Evolutionary conservation across 1,284 basidiomycete species (phyloP), one percentile per base, ranked within the genome.

Genomic region (Mycocalia duriaeana): DNA sequence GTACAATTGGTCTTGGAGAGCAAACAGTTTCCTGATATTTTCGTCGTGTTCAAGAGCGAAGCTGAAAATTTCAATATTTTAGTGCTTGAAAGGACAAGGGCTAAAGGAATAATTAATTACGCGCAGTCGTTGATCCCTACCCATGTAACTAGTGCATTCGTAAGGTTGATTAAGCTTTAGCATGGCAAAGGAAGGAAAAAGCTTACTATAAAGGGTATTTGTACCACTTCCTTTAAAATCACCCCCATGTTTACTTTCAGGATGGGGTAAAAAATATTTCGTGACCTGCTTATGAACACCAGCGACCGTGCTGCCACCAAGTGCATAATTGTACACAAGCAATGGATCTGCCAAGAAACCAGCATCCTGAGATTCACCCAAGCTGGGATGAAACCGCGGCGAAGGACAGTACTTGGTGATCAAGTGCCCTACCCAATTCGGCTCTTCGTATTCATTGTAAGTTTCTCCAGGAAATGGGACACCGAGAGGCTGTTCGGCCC

Each of bases 71-170:
- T 19, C 5, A 25, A 18, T 8, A 22, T 5, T 11, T 22, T 19
- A 22, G 8, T 24, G 18, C 39, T 8, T 20, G 11, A 22, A 41
- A 11, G 11, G 11, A 25, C 18, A 41, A 19, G 41, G n/a, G 58
- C 71, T n/a, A n/a, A n/a, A n/a, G n/a, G n/a, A n/a, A n/a, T n/a
- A n/a, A n/a, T n/a, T n/a, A n/a, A n/a, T 48, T 57, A 80, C 75
- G 66, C 76, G 64, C 75, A 75, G 58, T 84, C 81, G 52, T 85
- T 84, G 45, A 83, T 81, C 0, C 82, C 81, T 48, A 82, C 64
- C 80, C 80, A 85, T 5, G 74, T 79, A 14, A 79, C 81, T 83
- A 45, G 19, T 24, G 26, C 41, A 38, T 38, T 11, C 18, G 36
- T 11, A 38, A 7, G 9, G 18, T 13, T 8, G 9, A 45, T 45